These are phyloP conservation scores for Stentor coeruleus DNA, from an alignment of 73 alveolate species.

Conservation along the genomic window DNA sequence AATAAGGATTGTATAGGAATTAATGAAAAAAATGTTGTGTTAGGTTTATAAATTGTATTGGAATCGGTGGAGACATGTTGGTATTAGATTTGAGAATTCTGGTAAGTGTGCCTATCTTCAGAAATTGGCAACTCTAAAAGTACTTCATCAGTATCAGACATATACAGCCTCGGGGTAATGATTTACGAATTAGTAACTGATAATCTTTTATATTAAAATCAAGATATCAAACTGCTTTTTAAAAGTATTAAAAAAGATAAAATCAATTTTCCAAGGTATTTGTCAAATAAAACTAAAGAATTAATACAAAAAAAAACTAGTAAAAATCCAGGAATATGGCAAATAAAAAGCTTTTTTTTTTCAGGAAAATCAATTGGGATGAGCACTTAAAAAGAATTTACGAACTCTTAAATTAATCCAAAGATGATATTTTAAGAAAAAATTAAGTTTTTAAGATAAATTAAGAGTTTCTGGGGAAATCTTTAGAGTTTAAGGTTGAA, in stretches of 20 bases:
- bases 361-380: constrained; percentile 64
- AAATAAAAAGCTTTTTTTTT: constrained; percentile 72
- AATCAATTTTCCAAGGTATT: background rate
- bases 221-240: constrained; percentile 27
- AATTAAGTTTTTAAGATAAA: too few species aligned
- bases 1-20: too few species aligned
- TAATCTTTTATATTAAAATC: constrained; percentile 73
- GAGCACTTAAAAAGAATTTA: background rate
- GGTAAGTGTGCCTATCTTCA: constrained; percentile 96
- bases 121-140: constrained; percentile 88
- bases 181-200: constrained; percentile 97
- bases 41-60: too few species aligned
- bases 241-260: background rate
- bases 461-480: background rate
- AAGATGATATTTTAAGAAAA: too few species aligned
- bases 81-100: too few species aligned
- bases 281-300: background rate
- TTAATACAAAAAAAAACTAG: constrained; percentile 58
- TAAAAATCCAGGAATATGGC: constrained; percentile 61
- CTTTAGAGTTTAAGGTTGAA: background rate
- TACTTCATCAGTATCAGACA: constrained; percentile 89
- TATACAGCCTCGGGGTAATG: constrained; percentile 90
- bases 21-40: too few species aligned
- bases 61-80: too few species aligned
- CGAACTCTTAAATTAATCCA: too few species aligned